Evolutionary conservation across 768 basidiomycete species (phyloP), one percentile per base, ranked within the genome.

Genomic region (Auricularia sp.): DNA sequence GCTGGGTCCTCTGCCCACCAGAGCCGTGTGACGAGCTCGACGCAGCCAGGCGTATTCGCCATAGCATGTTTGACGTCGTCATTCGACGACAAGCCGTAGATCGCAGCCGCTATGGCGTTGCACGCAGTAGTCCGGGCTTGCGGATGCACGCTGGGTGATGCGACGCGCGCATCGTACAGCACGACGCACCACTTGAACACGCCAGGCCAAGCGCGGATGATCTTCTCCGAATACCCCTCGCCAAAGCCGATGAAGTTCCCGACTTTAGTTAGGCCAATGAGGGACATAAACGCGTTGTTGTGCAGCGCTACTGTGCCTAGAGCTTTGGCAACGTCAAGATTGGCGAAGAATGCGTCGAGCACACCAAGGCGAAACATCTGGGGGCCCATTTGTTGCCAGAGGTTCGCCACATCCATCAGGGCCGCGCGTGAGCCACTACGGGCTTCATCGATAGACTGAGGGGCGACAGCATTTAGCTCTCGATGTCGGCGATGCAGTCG

Each of bases 111-210:
- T 7, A 42, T 42, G 39, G 39, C 39, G 3, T 42, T 42, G 39
- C 1, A 7, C 7, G 39, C 39, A 42, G 39, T 42, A 7, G 12
- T 42, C 11, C 71, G 71, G 43, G 66, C 62, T 39, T 68, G 61
- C 4, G 70, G 64, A 14, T 66, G 56, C n/a, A 66, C 62, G 33
- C 66, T 63, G 33, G 61, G 59, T 36, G 66, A 62, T 39, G 71
- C 66, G 44, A 74, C 67, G 36, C 74, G 71, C 3, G 68, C 65
- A 10, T 70, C 66, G 68, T 70, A 74, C 53, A 78, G 71, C 67
- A 71, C 77, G 1, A 68, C 69, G 61, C 74, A 73, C 76, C 77
- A 77, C 65, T 76, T 75, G 70, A 72, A 77, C 16, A 76, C 68
- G 8, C 72, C 75, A 1, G 72, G 74, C 77, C 77, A 78, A 3